A percentile compares a stretch with the other conserved stretches of the same genome.
Conservation (phyloP, 352 stramenopile genomes). For the Phytophthora melonis region DNA sequence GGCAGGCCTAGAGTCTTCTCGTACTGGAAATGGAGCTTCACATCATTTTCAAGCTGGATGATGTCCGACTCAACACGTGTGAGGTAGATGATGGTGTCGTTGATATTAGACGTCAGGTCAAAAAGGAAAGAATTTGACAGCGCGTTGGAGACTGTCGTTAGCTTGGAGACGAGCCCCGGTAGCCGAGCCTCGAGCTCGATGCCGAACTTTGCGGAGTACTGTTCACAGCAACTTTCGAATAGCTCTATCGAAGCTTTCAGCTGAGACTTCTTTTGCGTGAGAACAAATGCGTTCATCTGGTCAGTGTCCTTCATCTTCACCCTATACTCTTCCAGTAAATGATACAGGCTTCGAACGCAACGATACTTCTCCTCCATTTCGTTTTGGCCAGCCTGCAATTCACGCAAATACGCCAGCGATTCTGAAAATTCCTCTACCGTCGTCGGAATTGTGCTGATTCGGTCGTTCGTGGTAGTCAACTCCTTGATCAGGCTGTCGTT, state of each 20-base stretch:
- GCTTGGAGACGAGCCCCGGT: constrained; percentile 44
- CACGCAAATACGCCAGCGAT: constrained; percentile 60
- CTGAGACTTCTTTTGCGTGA: constrained; percentile 79
- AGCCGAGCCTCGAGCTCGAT: constrained; percentile 75
- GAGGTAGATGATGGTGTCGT: constrained; percentile 63
- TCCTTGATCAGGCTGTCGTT: constrained; percentile 69
- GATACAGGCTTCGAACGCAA: constrained; percentile 63
- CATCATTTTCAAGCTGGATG: constrained; percentile 26
- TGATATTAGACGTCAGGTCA: constrained; percentile 54
- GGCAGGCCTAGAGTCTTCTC: constrained; percentile 69
- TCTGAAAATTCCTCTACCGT: constrained; percentile 80
- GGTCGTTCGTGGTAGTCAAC: constrained; percentile 64
- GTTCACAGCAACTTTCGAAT: constrained; percentile 74
- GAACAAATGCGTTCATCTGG: constrained; percentile 78
- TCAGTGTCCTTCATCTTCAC: constrained; percentile 75
- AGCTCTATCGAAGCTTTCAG: constrained; percentile 81
- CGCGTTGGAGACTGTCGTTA: constrained; percentile 43
- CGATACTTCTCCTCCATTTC: constrained; percentile 65
- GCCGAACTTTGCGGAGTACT: constrained; percentile 81
- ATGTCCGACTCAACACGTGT: constrained; percentile 40
- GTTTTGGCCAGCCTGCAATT: constrained; percentile 61
- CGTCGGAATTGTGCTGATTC: constrained; percentile 73
- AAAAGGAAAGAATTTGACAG: constrained; percentile 57
- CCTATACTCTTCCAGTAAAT: constrained; percentile 73
- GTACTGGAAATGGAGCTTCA: constrained; percentile 56